Conservation (phyloP, 1,139 yeast species). For the Protomyces inouyei region DNA sequence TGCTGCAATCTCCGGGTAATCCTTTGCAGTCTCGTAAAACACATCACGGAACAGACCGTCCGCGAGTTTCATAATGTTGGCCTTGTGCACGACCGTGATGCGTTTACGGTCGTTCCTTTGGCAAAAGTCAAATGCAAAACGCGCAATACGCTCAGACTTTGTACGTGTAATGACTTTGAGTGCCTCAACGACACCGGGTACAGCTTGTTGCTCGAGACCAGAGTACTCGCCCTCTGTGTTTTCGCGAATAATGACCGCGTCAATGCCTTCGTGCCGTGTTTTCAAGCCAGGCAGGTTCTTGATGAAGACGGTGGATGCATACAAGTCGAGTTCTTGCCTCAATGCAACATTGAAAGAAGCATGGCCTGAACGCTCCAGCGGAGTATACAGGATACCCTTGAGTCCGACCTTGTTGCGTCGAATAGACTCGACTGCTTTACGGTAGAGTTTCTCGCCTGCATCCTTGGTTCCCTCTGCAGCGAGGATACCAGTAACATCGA, state of each 20-base stretch:
- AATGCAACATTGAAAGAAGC: constrained; percentile 91
- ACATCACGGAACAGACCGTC: constrained; percentile 97
- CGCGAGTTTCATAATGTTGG: constrained; percentile 97
- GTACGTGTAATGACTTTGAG: constrained; percentile 89
- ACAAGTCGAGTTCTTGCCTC: constrained; percentile 92
- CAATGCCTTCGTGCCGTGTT: constrained; percentile 81
- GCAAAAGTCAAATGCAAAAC: constrained; percentile 96
- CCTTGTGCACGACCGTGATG: constrained; percentile 97
- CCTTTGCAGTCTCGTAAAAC: constrained; percentile 82
- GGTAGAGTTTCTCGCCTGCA: constrained; percentile 50
- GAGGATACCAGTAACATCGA: constrained; percentile 75
- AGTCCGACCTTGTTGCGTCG: constrained; percentile 96
- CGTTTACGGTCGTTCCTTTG: constrained; percentile 82
- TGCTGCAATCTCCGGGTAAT: constrained; percentile 67
- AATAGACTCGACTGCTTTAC: constrained; percentile 83
- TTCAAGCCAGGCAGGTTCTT: constrained; percentile 93
- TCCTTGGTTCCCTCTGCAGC: constrained; percentile 40
- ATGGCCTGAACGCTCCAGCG: constrained; percentile 65
- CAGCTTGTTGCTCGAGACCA: constrained; percentile 95
- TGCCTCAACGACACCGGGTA: constrained; percentile 96
- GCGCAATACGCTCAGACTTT: constrained; percentile 95
- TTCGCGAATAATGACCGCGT: constrained; percentile 92
- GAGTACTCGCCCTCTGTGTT: constrained; percentile 98
- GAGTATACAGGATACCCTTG: constrained; percentile 92
- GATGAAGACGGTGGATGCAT: constrained; percentile 87